A percentile compares a stretch with the other conserved stretches of the same genome.
These are phyloP conservation scores for Stenocarpella maydis DNA, from an alignment of 2,329 filamentous ascomycete genomes.

Conservation along the genomic window DNA sequence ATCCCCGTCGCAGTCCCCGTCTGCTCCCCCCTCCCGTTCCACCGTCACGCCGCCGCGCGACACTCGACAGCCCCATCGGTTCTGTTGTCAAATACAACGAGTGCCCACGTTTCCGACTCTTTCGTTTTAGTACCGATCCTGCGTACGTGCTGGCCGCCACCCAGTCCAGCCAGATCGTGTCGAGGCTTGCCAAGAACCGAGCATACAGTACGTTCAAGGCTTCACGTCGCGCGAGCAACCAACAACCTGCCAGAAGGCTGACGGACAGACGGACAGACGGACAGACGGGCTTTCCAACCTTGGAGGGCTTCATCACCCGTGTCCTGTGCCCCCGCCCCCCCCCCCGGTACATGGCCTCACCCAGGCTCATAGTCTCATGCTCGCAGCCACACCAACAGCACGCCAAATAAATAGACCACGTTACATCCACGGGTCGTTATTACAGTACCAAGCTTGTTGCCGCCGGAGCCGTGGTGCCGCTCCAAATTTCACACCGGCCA, in stretches of 20 bases:
- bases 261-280: background rate
- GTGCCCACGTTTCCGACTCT: background rate
- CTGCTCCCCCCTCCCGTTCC: background rate
- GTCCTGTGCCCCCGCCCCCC: background rate
- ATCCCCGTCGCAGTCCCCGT: background rate
- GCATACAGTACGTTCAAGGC: background rate
- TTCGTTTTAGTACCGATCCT: background rate
- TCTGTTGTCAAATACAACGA: background rate
- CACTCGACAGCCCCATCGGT: constrained; percentile 4
- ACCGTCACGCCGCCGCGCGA: constrained; percentile 5
- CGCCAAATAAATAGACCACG: constrained; percentile 3
- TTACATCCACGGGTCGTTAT: constrained; percentile 9
- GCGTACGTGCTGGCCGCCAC: background rate
- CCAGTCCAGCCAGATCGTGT: background rate
- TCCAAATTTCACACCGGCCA: constrained; percentile 26
- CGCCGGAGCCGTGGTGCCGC: constrained; percentile 20
- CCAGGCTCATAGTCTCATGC: too few relatives aligned
- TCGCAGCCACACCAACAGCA: constrained; percentile 1
- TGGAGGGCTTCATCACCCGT: constrained; percentile 3
- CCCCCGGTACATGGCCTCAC: background rate
- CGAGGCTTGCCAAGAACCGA: constrained; percentile 20
- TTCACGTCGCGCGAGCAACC: background rate
- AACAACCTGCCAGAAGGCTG: background rate
- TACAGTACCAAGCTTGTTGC: constrained; percentile 19
- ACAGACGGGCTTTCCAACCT: background rate